Evolutionary conservation across 345 rosid genomes (phyloP).

Genomic region (Noccaea bulbosa): DNA sequence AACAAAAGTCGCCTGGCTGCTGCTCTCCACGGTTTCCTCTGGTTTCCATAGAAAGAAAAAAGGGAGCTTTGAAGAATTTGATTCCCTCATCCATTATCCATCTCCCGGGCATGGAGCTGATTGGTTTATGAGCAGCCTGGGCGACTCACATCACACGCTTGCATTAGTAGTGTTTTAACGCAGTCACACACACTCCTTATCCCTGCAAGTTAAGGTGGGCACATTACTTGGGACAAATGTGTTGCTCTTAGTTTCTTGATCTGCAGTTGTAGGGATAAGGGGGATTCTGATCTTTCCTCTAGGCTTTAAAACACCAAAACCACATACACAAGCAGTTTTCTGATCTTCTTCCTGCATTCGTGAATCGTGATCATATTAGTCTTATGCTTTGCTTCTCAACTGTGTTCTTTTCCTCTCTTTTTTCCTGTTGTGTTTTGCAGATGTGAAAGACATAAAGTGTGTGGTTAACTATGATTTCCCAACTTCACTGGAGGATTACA

Average conservation of each 20-base stretch:
- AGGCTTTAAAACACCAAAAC: conserved; percentile 23
- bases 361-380: background rate
- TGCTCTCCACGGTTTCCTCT: conserved; percentile 81
- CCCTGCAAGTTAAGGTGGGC: conserved; percentile 99
- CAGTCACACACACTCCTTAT: conserved; percentile 65
- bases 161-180: conserved; percentile 52
- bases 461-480: conserved; percentile 98
- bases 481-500: conserved; percentile 83
- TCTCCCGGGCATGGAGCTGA: conserved; percentile 91
- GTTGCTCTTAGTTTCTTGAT: conserved; percentile 70
- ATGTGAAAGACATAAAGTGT: conserved; percentile 99
- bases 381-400: conserved; percentile 14
- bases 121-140: conserved; percentile 79
- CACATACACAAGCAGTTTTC: background rate
- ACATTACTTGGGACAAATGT: conserved; percentile 77
- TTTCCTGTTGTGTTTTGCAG: conserved; percentile 49
- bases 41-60: conserved; percentile 39
- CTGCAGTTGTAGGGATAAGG: conserved; percentile 97
- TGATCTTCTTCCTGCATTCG: conserved; percentile 28
- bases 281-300: conserved; percentile 36
- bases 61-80: conserved; percentile 53
- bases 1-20: conserved; percentile 92
- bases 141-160: conserved; percentile 70
- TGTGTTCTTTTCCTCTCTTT: conserved; percentile 33
- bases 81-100: conserved; percentile 52